A percentile compares a stretch with the other conserved stretches of the same genome.
Conservation (phyloP, 2,329 filamentous ascomycete species). For the Thielaviopsis populi region DNA sequence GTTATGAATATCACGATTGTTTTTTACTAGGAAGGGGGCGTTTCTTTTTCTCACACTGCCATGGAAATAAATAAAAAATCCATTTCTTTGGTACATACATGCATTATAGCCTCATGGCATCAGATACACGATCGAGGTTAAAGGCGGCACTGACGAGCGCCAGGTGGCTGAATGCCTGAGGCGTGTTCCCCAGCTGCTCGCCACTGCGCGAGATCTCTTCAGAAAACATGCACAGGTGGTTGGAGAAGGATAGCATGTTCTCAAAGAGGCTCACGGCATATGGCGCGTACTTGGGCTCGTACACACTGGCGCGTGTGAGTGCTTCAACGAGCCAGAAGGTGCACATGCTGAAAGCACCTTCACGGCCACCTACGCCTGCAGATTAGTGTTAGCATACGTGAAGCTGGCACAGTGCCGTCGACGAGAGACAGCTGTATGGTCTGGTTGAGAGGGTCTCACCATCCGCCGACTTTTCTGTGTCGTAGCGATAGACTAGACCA, state of each 20-base stretch:
- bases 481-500: slow-evolving; percentile 61
- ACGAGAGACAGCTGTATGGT: too few relatives aligned
- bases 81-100: background rate
- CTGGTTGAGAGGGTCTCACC: slow-evolving; percentile 30
- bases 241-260: slow-evolving; percentile 62
- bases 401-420: background rate
- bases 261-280: slow-evolving; percentile 57
- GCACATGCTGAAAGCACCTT: slow-evolving; percentile 69
- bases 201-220: slow-evolving; percentile 63
- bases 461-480: slow-evolving; percentile 53
- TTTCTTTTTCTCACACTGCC: background rate
- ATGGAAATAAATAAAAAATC: background rate
- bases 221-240: slow-evolving; percentile 64
- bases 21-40: background rate
- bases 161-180: slow-evolving; percentile 64
- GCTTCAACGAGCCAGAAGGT: slow-evolving; percentile 74
- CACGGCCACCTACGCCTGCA: slow-evolving; percentile 53
- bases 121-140: slow-evolving; percentile 45
- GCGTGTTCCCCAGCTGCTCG: slow-evolving; percentile 66
- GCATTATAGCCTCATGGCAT: background rate
- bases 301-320: slow-evolving; percentile 50
- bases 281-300: slow-evolving; percentile 48
- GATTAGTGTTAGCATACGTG: background rate
- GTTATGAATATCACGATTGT: slow-evolving; percentile 10
- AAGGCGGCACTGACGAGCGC: slow-evolving; percentile 64